phyloP scores from a whole-genome alignment of 163 green algal genomes.

The Chloroidium sp. region DNA sequence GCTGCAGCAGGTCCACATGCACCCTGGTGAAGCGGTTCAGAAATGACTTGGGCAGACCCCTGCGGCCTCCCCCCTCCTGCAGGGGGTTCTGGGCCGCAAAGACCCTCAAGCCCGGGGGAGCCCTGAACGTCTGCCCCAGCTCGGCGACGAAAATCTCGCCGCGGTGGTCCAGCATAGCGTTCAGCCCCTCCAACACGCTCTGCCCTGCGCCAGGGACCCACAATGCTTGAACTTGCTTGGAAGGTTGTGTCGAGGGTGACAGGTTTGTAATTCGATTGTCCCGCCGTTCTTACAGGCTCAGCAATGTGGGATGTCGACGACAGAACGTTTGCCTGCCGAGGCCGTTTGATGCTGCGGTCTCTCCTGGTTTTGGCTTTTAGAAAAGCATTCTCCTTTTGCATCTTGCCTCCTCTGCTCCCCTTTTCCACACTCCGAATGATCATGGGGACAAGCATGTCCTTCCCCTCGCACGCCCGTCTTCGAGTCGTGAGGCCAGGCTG shows the following conservation, averaged over 20 bases:
- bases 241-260: background rate
- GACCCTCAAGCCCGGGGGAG: constrained; percentile 74
- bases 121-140: constrained; percentile 70
- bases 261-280: too few species aligned
- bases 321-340: too few species aligned
- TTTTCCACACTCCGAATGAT: too few species aligned
- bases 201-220: constrained; percentile 38
- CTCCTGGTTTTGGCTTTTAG: too few species aligned
- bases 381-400: too few species aligned
- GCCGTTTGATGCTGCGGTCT: too few species aligned
- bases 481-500: too few species aligned
- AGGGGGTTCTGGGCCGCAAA: constrained; percentile 92
- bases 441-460: too few species aligned
- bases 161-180: constrained; percentile 92
- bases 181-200: constrained; percentile 92
- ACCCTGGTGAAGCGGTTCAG: constrained; percentile 95
- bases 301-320: too few species aligned
- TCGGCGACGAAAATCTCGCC: constrained; percentile 94
- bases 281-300: too few species aligned
- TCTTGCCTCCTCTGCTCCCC: too few species aligned
- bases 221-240: background rate
- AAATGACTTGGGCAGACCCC: constrained; percentile 94
- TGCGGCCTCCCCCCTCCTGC: constrained; percentile 88
- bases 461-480: too few species aligned
- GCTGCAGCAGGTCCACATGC: constrained; percentile 69